These are phyloP conservation scores for Leccinum longicurvipes DNA, from an alignment of 768 basidiomycete species.

Conservation along the genomic window DNA sequence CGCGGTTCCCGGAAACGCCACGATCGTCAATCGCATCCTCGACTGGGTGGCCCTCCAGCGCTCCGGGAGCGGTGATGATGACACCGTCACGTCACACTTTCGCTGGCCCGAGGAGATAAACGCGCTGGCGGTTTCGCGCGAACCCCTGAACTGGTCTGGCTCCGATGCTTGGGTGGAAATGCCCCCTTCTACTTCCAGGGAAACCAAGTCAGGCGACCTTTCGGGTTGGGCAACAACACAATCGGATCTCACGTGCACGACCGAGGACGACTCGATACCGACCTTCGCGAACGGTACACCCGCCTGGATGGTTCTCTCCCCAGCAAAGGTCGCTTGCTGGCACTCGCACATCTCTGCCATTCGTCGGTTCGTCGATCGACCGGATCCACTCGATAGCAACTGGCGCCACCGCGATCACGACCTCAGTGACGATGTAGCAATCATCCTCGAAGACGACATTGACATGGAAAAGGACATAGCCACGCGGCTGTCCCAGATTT, in stretches of 20 bases:
- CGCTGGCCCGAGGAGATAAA: conserved; percentile 41
- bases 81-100: conserved; percentile 16
- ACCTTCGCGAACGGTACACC: conserved; percentile 38
- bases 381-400: conserved; percentile 2
- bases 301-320: conserved; percentile 50
- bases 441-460: conserved; percentile 78
- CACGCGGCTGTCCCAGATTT: conserved; percentile 40
- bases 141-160: conserved; percentile 12
- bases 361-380: conserved; percentile 38
- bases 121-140: conserved; percentile 15
- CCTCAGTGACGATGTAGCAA: conserved; percentile 33
- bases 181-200: background rate
- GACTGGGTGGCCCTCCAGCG: conserved; percentile 35
- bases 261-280: conserved; percentile 36
- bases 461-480: conserved; percentile 69
- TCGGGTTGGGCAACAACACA: background rate
- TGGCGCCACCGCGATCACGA: background rate
- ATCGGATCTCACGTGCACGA: conserved; percentile 42
- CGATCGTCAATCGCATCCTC: conserved; percentile 40
- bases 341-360: conserved; percentile 60
- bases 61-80: background rate
- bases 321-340: conserved; percentile 67
- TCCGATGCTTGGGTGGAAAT: conserved; percentile 21
- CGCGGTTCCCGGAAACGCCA: conserved; percentile 41
- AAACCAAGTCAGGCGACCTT: background rate